A percentile compares a stretch with the other conserved stretches of the same genome.
These are phyloP conservation scores for Rhodotorula sp. DNA, from an alignment of 1,284 basidiomycete genomes.

Conservation along the genomic window DNA sequence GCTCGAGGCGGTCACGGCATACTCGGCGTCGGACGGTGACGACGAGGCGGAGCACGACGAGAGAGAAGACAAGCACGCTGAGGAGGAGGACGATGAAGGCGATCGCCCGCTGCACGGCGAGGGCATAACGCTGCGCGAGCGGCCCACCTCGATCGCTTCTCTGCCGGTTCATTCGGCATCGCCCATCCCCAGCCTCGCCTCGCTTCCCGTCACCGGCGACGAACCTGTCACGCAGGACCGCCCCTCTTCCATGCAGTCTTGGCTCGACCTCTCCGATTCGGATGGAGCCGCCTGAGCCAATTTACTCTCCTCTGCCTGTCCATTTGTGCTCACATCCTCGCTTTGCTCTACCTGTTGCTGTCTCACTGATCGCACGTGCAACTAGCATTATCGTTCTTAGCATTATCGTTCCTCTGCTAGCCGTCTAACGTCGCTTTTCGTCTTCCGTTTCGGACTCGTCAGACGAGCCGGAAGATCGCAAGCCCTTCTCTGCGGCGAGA, in stretches of 20 bases:
- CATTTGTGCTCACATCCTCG: neutral
- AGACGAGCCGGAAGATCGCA: neutral
- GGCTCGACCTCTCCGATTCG: constrained; percentile 5
- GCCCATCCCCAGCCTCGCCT: neutral
- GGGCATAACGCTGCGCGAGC: neutral
- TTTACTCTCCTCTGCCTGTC: neutral
- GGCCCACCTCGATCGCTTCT: neutral
- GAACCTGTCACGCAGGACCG: neutral
- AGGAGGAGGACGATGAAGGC: constrained; percentile 11
- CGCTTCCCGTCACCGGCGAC: neutral
- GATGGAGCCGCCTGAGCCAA: neutral
- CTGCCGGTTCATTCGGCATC: neutral
- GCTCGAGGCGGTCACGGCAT: neutral
- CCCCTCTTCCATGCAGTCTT: neutral
- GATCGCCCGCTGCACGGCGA: neutral
- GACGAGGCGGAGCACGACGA: constrained; percentile 6
- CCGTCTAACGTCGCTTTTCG: neutral
- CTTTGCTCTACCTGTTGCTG: neutral
- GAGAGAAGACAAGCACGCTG: neutral
- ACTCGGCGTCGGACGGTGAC: constrained; percentile 8
- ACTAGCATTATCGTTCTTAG: neutral
- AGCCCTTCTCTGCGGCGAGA: neutral
- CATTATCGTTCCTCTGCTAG: neutral
- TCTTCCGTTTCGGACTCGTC: neutral
- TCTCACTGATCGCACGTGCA: neutral